Evolutionary conservation across 2,329 filamentous ascomycete genomes (phyloP).

Genomic region (Aspergillus quadrilineatus): DNA sequence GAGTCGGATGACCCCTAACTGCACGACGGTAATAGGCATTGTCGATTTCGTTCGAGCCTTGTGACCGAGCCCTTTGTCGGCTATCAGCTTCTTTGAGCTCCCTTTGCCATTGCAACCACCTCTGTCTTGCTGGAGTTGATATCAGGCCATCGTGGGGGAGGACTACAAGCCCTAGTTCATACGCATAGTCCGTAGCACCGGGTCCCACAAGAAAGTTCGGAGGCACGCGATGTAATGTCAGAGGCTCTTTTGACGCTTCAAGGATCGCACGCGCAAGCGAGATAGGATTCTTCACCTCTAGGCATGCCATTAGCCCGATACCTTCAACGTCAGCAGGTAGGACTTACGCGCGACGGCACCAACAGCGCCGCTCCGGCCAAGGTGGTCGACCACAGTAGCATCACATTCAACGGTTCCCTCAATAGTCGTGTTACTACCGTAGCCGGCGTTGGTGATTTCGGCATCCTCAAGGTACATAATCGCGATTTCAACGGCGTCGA

Average conservation of each 20-base stretch:
- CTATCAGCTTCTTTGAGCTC: slow-evolving; percentile 66
- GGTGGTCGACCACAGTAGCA: slow-evolving; percentile 87
- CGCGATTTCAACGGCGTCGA: slow-evolving; percentile 87
- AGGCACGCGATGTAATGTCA: slow-evolving; percentile 85
- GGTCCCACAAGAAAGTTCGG: slow-evolving; percentile 87
- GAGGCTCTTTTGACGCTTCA: slow-evolving; percentile 69
- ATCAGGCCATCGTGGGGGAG: slow-evolving; percentile 74
- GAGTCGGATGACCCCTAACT: slow-evolving; percentile 24
- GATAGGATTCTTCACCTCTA: slow-evolving; percentile 80
- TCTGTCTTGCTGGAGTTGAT: slow-evolving; percentile 74
- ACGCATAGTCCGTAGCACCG: slow-evolving; percentile 83
- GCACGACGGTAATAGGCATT: slow-evolving; percentile 26
- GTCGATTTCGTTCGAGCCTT: slow-evolving; percentile 22
- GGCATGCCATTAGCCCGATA: background rate
- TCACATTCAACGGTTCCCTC: slow-evolving; percentile 93
- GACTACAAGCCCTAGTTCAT: slow-evolving; percentile 70
- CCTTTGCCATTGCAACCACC: slow-evolving; percentile 72
- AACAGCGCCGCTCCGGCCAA: slow-evolving; percentile 86
- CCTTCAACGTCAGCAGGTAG: background rate
- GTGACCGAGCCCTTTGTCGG: slow-evolving; percentile 38
- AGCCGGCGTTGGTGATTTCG: slow-evolving; percentile 95
- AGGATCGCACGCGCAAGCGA: slow-evolving; percentile 80
- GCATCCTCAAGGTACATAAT: slow-evolving; percentile 86
- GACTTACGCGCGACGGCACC: slow-evolving; percentile 82
- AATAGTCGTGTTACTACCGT: slow-evolving; percentile 89